Conservation (phyloP, 2,329 filamentous ascomycete genomes). For the Aspergillus terreus region DNA sequence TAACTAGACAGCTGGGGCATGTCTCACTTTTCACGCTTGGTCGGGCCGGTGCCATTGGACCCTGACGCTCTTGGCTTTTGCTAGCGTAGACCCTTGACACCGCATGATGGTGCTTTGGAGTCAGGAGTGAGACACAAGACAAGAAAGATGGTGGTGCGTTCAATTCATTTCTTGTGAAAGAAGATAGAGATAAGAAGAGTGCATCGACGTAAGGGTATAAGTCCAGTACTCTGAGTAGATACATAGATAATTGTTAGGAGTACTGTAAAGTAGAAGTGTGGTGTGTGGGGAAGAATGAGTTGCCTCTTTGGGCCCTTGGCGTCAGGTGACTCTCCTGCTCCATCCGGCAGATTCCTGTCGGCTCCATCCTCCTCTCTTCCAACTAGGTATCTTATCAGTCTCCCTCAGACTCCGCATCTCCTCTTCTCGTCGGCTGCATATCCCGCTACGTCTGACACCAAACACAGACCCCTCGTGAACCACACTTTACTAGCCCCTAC, state of each 20-base stretch:
- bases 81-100: conserved; percentile 15
- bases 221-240: too few relatives aligned
- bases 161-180: background rate
- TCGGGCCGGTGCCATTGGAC: conserved; percentile 5
- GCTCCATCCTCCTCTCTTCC: background rate
- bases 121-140: background rate
- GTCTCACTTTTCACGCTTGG: conserved; percentile 9
- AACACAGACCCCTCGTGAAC: conserved; percentile 1
- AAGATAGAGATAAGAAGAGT: background rate
- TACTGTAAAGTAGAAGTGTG: background rate
- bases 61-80: conserved; percentile 17
- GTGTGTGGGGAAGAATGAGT: background rate
- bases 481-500: background rate
- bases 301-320: conserved; percentile 2
- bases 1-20: conserved; percentile 5
- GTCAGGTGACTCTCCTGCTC: conserved; percentile 2
- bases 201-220: background rate
- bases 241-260: background rate
- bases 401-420: conserved; percentile 1
- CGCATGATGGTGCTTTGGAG: background rate
- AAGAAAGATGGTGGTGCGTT: background rate
- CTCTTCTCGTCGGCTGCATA: background rate
- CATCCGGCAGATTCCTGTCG: background rate
- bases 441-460: background rate
- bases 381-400: background rate